Conservation (phyloP, 2,329 filamentous ascomycete genomes). For the Graphiopsis chlorocephala region DNA sequence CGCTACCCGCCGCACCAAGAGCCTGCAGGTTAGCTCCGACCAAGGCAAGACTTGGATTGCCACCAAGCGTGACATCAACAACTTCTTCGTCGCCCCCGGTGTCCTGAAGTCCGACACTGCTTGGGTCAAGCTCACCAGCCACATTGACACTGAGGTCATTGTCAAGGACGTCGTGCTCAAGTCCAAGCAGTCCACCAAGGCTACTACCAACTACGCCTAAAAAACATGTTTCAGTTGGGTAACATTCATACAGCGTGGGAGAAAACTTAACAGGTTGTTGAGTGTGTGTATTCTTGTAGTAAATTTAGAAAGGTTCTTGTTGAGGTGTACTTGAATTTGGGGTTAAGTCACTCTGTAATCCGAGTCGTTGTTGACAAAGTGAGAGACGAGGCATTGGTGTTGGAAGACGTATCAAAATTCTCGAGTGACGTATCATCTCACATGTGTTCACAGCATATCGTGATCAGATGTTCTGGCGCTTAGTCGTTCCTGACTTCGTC, state of each 20-base stretch:
- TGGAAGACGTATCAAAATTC: too few relatives aligned
- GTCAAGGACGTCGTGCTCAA: constrained; percentile 13
- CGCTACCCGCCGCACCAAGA: constrained; percentile 22
- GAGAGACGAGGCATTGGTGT: too few relatives aligned
- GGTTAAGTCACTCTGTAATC: neutral
- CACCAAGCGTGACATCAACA: constrained; percentile 23
- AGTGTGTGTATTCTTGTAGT: neutral
- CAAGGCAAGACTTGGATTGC: constrained; percentile 24
- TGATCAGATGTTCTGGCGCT: neutral
- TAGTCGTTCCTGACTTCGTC: neutral
- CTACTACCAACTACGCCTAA: constrained; percentile 9
- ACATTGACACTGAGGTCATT: constrained; percentile 14
- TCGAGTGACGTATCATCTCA: too few relatives aligned
- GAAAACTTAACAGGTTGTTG: neutral
- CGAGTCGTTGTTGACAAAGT: neutral
- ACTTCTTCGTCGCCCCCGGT: constrained; percentile 24
- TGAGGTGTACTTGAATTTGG: neutral
- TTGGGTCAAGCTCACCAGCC: constrained; percentile 23
- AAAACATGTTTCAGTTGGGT: neutral
- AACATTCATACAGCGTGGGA: neutral
- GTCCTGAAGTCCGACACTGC: constrained; percentile 17
- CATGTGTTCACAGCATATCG: too few relatives aligned
- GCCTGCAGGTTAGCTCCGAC: constrained; percentile 24
- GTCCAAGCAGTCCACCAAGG: neutral
- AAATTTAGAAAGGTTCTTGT: neutral